Evolutionary conservation across 2,329 filamentous ascomycete species (phyloP), one percentile per base, ranked within the genome.

Genomic region (Nigrospora osmanthi): DNA sequence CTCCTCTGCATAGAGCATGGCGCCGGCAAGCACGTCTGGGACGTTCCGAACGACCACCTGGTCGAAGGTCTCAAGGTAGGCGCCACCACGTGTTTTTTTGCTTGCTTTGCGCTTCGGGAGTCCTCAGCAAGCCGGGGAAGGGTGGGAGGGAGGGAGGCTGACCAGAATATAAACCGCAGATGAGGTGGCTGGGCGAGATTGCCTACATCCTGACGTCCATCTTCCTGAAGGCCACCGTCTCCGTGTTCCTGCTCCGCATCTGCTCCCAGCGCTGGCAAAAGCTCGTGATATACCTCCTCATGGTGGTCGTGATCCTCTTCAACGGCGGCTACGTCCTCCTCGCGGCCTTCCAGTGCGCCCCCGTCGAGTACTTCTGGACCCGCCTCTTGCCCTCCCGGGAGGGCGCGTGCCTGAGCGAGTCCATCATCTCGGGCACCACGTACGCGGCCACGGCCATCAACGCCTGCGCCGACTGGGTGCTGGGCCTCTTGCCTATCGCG

Each of bases 201-300:
- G 52, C 57, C 23, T 70, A 69, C 37, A 56, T 68, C n/a, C 43
- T 65, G n/a, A 61, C 65, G 6, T 65, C 63, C 31, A 60, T 66
- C 36, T 51, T 62, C 5, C 53, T 67, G 31, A 69, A 69, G 49
- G 56, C 65, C 41, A 65, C 62, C 41, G 62, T 69, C 23, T 61
- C 61, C 35, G 50, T 68, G 40, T 66, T 69, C 45, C 54, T 69
- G 14, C 46, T 68, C n/a, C 61, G 66, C 23, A 64, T 70, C 31
- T 62, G 60, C 52, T 49, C 60, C 45, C 42, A 52, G 16, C 45
- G 45, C 19, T 62, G 61, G 51, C 64, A 68, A 41, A 61, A 53
- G 39, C 46, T 57, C 11, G 59, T 63, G 32, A 65, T 69, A 34
- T 64, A 56, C 47, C 47, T 46, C 2, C 54, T 62, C 11, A 47